phyloP scores from a whole-genome alignment of 805 yeast genomes.

The Kodamaea hsintzibuensis region DNA sequence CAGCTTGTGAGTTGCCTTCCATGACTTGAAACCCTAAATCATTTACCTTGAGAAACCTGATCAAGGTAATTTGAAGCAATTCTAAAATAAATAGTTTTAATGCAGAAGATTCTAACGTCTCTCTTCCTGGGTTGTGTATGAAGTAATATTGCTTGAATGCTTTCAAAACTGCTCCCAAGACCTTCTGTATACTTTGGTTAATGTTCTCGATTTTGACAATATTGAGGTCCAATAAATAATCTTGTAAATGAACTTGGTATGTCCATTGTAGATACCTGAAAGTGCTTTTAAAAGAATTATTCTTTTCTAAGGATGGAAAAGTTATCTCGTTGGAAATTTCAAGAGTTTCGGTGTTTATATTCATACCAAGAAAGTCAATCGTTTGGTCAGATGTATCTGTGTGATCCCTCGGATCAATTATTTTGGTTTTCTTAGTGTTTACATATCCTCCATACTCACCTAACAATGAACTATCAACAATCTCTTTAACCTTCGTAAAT shows the following conservation, averaged over 20 bases:
- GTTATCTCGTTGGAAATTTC: slow-evolving; percentile 15
- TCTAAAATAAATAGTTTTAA: slow-evolving; percentile 16
- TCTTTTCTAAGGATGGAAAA: slow-evolving; percentile 10
- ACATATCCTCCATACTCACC: slow-evolving; percentile 35
- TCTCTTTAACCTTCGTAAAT: slow-evolving; percentile 19
- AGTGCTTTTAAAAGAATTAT: slow-evolving; percentile 20
- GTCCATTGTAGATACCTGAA: slow-evolving; percentile 24
- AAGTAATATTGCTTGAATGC: slow-evolving; percentile 10
- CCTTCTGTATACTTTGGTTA: slow-evolving; percentile 13
- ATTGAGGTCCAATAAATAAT: slow-evolving; percentile 19
- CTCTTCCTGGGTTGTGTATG: background rate
- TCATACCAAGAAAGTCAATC: slow-evolving; percentile 32
- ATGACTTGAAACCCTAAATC: background rate
- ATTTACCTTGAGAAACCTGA: slow-evolving; percentile 16
- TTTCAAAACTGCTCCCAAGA: slow-evolving; percentile 13
- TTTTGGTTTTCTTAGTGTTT: slow-evolving; percentile 30
- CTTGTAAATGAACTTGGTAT: slow-evolving; percentile 21
- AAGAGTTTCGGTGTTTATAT: slow-evolving; percentile 22
- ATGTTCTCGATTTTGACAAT: slow-evolving; percentile 14
- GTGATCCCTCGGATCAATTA: slow-evolving; percentile 13
- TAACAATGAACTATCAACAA: slow-evolving; percentile 22
- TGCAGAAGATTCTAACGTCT: background rate
- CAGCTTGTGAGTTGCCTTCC: background rate
- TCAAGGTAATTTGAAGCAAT: slow-evolving; percentile 14
- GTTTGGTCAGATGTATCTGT: background rate